A percentile compares a stretch with the other conserved stretches of the same genome.
Evolutionary conservation across 805 yeast genomes (phyloP).

Genomic region (Tetrapisispora fleetii): DNA sequence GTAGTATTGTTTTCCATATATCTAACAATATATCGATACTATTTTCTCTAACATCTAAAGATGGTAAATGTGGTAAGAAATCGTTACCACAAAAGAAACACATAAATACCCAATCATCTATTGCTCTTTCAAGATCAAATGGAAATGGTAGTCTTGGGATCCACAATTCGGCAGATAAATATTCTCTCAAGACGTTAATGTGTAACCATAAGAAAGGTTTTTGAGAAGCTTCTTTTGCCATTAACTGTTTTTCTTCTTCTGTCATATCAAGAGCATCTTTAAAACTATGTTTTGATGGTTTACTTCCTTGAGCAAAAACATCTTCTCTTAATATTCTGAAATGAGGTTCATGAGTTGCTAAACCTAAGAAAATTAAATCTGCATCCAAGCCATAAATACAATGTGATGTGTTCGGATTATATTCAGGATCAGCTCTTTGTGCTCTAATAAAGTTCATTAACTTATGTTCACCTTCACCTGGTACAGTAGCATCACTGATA

Average conservation of each 20-base stretch:
- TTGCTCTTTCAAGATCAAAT: conserved; percentile 87
- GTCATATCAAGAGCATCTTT: conserved; percentile 39
- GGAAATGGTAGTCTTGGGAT: conserved; percentile 61
- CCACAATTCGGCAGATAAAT: conserved; percentile 69
- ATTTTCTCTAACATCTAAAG: conserved; percentile 88
- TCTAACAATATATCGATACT: conserved; percentile 74
- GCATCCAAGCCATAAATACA: conserved; percentile 97
- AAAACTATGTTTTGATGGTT: conserved; percentile 12
- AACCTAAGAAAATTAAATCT: conserved; percentile 87
- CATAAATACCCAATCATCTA: conserved; percentile 98
- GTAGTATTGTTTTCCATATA: conserved; percentile 72
- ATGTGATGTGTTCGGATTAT: conserved; percentile 89
- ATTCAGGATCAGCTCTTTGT: conserved; percentile 77
- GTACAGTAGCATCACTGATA: conserved; percentile 91
- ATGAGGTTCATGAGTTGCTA: conserved; percentile 97
- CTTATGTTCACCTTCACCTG: conserved; percentile 99
- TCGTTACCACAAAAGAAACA: conserved; percentile 98
- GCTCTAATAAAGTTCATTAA: conserved; percentile 91
- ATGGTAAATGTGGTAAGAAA: conserved; percentile 92
- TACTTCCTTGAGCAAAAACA: conserved; percentile 72
- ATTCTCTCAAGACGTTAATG: conserved; percentile 77
- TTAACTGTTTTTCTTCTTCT: conserved; percentile 40
- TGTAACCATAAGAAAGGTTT: conserved; percentile 95
- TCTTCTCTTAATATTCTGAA: conserved; percentile 91
- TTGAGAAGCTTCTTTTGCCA: conserved; percentile 31